Evolutionary conservation across 306 rosid species (phyloP), one percentile per base, ranked within the genome.

Genomic region (Trifolium fragiferum): DNA sequence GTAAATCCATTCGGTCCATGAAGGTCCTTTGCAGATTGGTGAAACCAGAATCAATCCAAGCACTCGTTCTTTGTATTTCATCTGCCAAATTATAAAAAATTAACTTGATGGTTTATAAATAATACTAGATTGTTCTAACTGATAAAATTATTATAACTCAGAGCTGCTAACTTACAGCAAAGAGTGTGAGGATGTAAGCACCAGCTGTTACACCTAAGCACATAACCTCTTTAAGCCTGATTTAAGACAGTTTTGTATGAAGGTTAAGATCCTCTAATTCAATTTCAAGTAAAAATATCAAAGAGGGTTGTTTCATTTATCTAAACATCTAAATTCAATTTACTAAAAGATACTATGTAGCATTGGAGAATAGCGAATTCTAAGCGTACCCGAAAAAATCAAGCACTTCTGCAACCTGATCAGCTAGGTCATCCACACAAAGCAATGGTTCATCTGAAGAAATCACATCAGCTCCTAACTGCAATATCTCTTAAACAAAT

Each of bases 1-100:
- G 83, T 89, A 89, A 33, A 92, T 86, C 97, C 97, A 92, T 83
- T 92, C 97, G 58, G 93, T 83, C 96, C 97, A 89, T 3, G 97
- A 87, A 81, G 96, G 96, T 57, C 77, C 89, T 83, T 78, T 89
- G 78, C 93, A 92, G 62, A 92, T 71, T 20, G 97, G 97, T 47
- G 97, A 86, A 68, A 89, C 97, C 14, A 92, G 97, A 82, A 92
- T 88, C 72, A 92, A 80, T 44, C 97, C 97, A 72, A 86, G 91
- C 71, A 92, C 91, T 32, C 93, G 84, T 74, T 89, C 89, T 81
- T 81, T 81, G 81, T 86, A 82, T 81, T 92, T 92, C 91, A 88
- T 85, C 96, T 92, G 89, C 43, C 55, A 76, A 64, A 81, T 78
- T 35, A 12, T 2, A 12, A 65, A 62, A 40, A 47, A 21, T 14